These are phyloP conservation scores for Xylaria digitata DNA, from an alignment of 2,329 filamentous ascomycete genomes.

Conservation along the genomic window DNA sequence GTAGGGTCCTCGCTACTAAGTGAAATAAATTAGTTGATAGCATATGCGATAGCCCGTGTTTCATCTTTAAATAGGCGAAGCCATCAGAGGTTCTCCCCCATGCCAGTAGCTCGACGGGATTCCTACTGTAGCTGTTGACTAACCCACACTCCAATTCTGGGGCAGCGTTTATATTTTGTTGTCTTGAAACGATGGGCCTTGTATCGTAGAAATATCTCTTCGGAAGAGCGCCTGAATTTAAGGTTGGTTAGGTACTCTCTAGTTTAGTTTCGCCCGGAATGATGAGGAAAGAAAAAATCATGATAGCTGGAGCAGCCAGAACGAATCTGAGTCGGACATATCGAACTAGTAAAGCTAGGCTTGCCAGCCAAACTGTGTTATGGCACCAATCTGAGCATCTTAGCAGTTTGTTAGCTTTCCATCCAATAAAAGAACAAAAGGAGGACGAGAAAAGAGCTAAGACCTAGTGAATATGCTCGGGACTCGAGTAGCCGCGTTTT, in stretches of 20 bases:
- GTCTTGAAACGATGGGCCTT: not conserved
- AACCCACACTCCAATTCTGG: too few relatives aligned
- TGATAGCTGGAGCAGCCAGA: too few relatives aligned
- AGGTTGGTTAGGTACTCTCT: constrained; percentile 10
- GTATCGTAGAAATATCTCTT: not conserved
- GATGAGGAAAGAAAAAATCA: too few relatives aligned
- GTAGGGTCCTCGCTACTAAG: too few relatives aligned
- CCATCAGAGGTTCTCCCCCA: not conserved
- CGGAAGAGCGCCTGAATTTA: not conserved
- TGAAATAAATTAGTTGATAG: too few relatives aligned
- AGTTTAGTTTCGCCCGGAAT: too few relatives aligned
- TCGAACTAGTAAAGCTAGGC: too few relatives aligned
- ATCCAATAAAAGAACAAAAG: not conserved
- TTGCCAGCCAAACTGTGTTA: too few relatives aligned
- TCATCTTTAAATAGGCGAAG: not conserved
- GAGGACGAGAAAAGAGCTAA: not conserved
- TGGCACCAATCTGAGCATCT: constrained; percentile 29
- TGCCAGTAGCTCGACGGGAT: not conserved
- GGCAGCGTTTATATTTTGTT: not conserved
- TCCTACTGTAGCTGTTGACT: not conserved
- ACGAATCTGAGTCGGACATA: too few relatives aligned
- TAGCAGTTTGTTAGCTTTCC: constrained; percentile 3
- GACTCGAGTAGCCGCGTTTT: constrained; percentile 30
- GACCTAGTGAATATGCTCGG: constrained; percentile 38
- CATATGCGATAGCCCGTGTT: too few relatives aligned